A percentile compares a stretch with the other conserved stretches of the same genome.
phyloP scores from a whole-genome alignment of 441 rosid genomes.

The Macaranga tanarius region DNA sequence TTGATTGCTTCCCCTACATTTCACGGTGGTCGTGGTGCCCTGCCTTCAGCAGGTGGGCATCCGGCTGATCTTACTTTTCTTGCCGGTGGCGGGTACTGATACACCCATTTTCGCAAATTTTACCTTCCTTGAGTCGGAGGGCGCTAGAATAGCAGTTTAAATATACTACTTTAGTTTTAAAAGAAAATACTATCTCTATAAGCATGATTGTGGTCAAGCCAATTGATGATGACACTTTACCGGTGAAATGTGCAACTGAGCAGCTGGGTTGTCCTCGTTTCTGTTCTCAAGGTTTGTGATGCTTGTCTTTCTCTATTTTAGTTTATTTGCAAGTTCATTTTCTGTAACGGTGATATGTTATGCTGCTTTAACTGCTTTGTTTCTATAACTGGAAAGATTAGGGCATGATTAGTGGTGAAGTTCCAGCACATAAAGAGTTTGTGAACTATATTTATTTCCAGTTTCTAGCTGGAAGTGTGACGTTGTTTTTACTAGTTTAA shows the following conservation, averaged over 20 bases:
- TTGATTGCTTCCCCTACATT: conserved; percentile 47
- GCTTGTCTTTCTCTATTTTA: not conserved
- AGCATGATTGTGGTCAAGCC: conserved; percentile 40
- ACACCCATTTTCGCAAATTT: not conserved
- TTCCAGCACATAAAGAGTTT: not conserved
- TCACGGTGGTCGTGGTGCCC: conserved; percentile 51
- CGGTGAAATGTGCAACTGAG: conserved; percentile 23
- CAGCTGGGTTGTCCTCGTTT: conserved; percentile 19
- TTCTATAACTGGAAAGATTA: not conserved
- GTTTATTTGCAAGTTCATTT: conserved; percentile 4
- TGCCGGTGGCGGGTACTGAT: conserved; percentile 45
- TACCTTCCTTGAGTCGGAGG: conserved; percentile 14
- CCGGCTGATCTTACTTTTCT: conserved; percentile 52
- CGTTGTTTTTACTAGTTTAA: not conserved
- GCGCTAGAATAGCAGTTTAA: conserved; percentile 2
- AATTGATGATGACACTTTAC: conserved; percentile 21
- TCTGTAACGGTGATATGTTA: not conserved
- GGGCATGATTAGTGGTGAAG: not conserved
- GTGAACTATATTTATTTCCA: not conserved
- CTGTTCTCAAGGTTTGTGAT: conserved; percentile 35
- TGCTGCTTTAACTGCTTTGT: not conserved
- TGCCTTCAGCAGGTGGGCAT: conserved; percentile 52
- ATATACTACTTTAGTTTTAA: conserved; percentile 18
- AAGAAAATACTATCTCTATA: conserved; percentile 5
- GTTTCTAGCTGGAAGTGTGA: not conserved